phyloP scores from a whole-genome alignment of 2,329 filamentous ascomycete genomes.

The Microcyclospora pomicola region DNA sequence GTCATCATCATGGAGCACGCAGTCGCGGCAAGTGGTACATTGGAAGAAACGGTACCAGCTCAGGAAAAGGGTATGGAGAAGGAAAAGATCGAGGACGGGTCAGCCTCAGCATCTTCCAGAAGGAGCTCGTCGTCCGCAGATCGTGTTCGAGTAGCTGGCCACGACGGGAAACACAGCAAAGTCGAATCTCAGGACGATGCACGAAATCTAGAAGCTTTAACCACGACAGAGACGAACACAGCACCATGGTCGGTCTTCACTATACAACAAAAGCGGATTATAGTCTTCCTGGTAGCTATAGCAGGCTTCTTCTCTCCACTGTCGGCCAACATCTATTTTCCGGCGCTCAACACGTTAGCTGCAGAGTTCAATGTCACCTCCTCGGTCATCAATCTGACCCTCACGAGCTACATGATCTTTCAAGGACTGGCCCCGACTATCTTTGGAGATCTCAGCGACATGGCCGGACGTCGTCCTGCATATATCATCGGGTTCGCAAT shows the following conservation, averaged over 20 bases:
- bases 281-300: constrained; percentile 36
- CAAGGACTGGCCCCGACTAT: constrained; percentile 32
- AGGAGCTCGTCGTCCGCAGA: too few species aligned
- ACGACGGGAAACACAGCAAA: too few species aligned
- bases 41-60: too few species aligned
- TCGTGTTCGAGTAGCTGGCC: too few species aligned
- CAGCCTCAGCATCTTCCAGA: too few species aligned
- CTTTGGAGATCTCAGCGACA: constrained; percentile 12
- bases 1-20: too few species aligned
- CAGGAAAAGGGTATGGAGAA: too few species aligned
- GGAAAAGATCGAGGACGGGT: too few species aligned
- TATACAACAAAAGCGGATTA: constrained; percentile 29
- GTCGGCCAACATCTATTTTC: constrained; percentile 41
- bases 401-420: constrained; percentile 47
- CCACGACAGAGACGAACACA: constrained; percentile 6
- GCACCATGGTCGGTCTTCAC: constrained; percentile 23
- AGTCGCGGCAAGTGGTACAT: too few species aligned
- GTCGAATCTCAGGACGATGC: neutral
- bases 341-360: constrained; percentile 37
- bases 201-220: constrained; percentile 10
- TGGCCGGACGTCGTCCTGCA: constrained; percentile 11
- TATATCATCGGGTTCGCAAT: constrained; percentile 14
- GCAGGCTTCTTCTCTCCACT: constrained; percentile 41
- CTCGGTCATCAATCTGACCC: constrained; percentile 33
- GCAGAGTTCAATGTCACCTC: constrained; percentile 32